These are phyloP conservation scores for Przewalskia tangutica DNA, from an alignment of 257 asterid species.

Conservation along the genomic window DNA sequence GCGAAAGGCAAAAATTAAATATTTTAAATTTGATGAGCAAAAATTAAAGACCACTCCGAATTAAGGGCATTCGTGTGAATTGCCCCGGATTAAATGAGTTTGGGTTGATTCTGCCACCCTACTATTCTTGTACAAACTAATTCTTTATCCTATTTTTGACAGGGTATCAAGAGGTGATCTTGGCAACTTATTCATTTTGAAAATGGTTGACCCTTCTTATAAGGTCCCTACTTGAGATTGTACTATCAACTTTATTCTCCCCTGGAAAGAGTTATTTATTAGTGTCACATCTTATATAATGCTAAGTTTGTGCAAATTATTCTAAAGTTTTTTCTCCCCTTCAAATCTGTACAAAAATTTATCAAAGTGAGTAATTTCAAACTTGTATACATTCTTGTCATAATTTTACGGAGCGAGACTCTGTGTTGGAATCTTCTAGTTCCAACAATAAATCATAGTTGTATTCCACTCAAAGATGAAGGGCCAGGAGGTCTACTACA, in stretches of 20 bases:
- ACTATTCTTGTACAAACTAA: not conserved
- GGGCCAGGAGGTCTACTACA: too few species aligned
- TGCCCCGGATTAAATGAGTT: not conserved
- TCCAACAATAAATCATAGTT: too few species aligned
- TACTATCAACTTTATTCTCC: not conserved
- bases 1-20: too few species aligned
- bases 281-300: not conserved
- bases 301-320: not conserved
- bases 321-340: not conserved
- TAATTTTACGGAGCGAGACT: not conserved
- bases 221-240: conserved; percentile 35
- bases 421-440: too few species aligned
- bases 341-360: not conserved
- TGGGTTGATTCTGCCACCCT: not conserved
- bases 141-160: conserved; percentile 7
- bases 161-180: conserved; percentile 86
- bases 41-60: too few species aligned
- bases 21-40: too few species aligned
- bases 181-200: conserved; percentile 73
- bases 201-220: conserved; percentile 74
- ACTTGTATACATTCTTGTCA: not conserved
- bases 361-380: not conserved
- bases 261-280: not conserved
- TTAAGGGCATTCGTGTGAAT: too few species aligned
- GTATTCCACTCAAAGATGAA: too few species aligned